These are phyloP conservation scores for Aspergillus novofumigatus DNA, from an alignment of 2,329 filamentous ascomycete genomes.

Conservation along the genomic window DNA sequence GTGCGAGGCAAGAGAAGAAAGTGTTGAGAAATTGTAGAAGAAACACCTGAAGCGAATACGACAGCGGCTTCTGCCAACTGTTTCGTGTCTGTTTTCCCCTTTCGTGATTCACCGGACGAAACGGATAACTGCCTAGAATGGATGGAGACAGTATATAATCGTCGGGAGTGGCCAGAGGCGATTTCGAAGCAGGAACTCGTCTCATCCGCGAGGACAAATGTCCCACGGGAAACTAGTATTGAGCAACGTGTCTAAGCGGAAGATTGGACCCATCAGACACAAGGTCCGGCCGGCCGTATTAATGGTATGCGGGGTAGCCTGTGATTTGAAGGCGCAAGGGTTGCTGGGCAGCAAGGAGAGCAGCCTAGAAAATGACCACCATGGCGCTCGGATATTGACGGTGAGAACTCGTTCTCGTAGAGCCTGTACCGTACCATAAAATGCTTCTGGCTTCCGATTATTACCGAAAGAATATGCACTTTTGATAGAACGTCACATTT, in stretches of 20 bases:
- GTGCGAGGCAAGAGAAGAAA: background rate
- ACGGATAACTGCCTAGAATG: background rate
- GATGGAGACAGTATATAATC: background rate
- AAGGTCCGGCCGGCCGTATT: conserved; percentile 2
- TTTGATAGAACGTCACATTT: conserved; percentile 8
- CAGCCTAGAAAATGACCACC: conserved; percentile 6
- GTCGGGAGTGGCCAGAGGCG: background rate
- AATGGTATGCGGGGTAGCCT: conserved; percentile 4
- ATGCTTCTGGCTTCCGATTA: conserved; percentile 2
- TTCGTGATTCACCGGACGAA: background rate
- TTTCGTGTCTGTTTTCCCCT: background rate
- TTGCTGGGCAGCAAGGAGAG: conserved; percentile 8
- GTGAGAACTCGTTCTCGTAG: conserved; percentile 4
- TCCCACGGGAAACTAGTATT: conserved; percentile 1
- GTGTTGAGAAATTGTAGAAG: background rate
- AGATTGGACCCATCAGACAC: conserved; percentile 7
- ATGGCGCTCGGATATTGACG: conserved; percentile 10
- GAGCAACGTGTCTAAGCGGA: background rate
- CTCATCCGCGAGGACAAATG: background rate
- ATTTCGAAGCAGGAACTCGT: background rate
- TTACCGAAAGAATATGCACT: conserved; percentile 4
- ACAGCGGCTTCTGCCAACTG: background rate
- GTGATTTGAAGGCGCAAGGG: conserved; percentile 4
- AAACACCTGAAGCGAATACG: background rate
- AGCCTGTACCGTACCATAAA: conserved; percentile 8